Evolutionary conservation across 208 protist genomes (phyloP).

Genomic region (Leishmania gerbilli): DNA sequence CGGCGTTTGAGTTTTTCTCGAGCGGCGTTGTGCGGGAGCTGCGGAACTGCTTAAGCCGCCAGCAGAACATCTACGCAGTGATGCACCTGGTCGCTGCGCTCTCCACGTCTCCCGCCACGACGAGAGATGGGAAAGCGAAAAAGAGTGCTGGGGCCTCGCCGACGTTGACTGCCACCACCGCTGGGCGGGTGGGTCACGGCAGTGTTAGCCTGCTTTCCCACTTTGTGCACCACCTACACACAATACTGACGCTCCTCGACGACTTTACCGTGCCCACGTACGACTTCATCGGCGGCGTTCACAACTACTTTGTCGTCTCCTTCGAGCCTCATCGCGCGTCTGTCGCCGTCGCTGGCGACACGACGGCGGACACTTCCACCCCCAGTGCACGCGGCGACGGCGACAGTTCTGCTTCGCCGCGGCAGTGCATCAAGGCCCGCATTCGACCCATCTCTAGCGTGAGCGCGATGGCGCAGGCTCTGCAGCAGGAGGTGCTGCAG

Average conservation of each 20-base stretch:
- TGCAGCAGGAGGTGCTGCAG: constrained; percentile 27
- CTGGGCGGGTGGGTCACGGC: background rate
- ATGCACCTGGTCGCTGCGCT: constrained; percentile 33
- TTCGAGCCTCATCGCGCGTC: constrained; percentile 34
- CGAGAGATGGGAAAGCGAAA: background rate
- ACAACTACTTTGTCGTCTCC: constrained; percentile 28
- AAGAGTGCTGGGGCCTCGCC: background rate
- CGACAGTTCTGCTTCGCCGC: background rate
- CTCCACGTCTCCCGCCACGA: constrained; percentile 3
- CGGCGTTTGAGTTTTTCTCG: constrained; percentile 68
- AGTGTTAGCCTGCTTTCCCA: constrained; percentile 13
- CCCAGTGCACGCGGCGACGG: background rate
- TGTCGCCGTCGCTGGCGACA: constrained; percentile 18
- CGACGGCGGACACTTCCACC: background rate
- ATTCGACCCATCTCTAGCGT: constrained; percentile 30
- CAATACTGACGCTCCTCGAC: constrained; percentile 37
- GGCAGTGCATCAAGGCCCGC: constrained; percentile 30
- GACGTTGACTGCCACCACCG: background rate
- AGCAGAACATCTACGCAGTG: constrained; percentile 28
- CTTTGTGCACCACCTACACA: constrained; percentile 43
- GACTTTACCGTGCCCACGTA: constrained; percentile 31
- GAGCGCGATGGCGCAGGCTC: constrained; percentile 31
- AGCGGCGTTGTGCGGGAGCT: constrained; percentile 46
- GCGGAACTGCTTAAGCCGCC: constrained; percentile 16
- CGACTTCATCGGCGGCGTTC: constrained; percentile 21